These are phyloP conservation scores for Acer yangbiense DNA, from an alignment of 345 rosid species.

Conservation along the genomic window DNA sequence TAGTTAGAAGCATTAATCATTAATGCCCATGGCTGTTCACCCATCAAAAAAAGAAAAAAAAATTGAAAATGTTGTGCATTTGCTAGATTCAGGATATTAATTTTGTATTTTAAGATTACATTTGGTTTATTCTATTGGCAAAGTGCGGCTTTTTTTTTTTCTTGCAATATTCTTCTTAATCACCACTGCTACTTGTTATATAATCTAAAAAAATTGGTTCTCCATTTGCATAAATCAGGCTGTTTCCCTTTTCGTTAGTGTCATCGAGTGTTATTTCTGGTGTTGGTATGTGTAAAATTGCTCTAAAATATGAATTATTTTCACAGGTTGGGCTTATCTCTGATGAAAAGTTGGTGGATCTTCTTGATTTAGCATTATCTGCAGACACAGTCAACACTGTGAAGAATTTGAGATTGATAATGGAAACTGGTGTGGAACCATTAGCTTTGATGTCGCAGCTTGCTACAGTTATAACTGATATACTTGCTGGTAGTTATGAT, in stretches of 20 bases:
- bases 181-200: background rate
- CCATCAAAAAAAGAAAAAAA: background rate
- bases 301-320: slow-evolving; percentile 12
- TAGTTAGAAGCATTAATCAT: slow-evolving; percentile 4
- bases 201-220: slow-evolving; percentile 4
- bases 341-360: slow-evolving; percentile 96
- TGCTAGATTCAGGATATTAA: background rate
- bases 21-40: background rate
- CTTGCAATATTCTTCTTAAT: background rate
- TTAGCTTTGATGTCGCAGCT: slow-evolving; percentile 98
- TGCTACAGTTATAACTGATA: slow-evolving; percentile 93
- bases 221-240: background rate
- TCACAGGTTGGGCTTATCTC: slow-evolving; percentile 90
- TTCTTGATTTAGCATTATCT: slow-evolving; percentile 97
- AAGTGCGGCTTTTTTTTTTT: background rate
- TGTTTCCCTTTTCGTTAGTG: background rate
- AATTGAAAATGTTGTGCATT: background rate
- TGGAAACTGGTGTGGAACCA: slow-evolving; percentile 97
- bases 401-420: slow-evolving; percentile 81
- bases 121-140: background rate
- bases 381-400: slow-evolving; percentile 98
- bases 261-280: slow-evolving; percentile 14
- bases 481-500: slow-evolving; percentile 91
- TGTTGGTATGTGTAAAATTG: slow-evolving; percentile 16
- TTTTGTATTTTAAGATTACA: background rate